Evolutionary conservation across 1,139 yeast species (phyloP), one percentile per base, ranked within the genome.

Genomic region (Blastobotrys arbuscula): DNA sequence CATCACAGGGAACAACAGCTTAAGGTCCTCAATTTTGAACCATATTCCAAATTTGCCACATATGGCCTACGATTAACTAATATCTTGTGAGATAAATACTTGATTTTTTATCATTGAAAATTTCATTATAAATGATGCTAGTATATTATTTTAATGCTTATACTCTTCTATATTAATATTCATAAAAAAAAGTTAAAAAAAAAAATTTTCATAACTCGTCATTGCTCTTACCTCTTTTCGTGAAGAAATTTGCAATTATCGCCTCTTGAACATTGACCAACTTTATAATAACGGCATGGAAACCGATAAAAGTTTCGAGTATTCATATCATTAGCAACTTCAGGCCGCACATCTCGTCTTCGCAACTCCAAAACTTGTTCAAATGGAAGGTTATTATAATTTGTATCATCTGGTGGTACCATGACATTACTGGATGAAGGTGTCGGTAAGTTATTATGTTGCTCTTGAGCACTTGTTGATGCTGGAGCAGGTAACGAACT

Each of bases 201-300:
- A 28, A 28, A 28, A 28, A 28, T 28, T 12, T 24, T 6, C 28
- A 24, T 24, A 7, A 6, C 6, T 24, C 28, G 10, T 24, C 28
- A 24, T 24, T n/a, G n/a, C n/a, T n/a, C n/a, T 28, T 28, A 28
- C 13, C 13, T 3, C 12, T 19, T 23, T 39, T 41, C 39, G 47
- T 56, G 59, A 43, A 59, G 38, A 41, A 45, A 56, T 21, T 45
- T 38, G 43, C 62, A 59, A 15, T 37, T 45, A 19, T 53, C 55
- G 15, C 59, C 61, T 18, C 49, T 44, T 16, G 39, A 46, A 36
- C 62, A 59, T 18, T 53, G 47, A 16, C 40, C 33, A 7, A 18
- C 4, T 12, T 21, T 13, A 3, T 13, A 56, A 39, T 41, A 59
- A 38, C 39, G 40, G 44, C 62, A 59, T 8, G 55, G 56, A 20